Conservation (phyloP, 2,329 filamentous ascomycete genomes). For the Tolypocladium nubicola region DNA sequence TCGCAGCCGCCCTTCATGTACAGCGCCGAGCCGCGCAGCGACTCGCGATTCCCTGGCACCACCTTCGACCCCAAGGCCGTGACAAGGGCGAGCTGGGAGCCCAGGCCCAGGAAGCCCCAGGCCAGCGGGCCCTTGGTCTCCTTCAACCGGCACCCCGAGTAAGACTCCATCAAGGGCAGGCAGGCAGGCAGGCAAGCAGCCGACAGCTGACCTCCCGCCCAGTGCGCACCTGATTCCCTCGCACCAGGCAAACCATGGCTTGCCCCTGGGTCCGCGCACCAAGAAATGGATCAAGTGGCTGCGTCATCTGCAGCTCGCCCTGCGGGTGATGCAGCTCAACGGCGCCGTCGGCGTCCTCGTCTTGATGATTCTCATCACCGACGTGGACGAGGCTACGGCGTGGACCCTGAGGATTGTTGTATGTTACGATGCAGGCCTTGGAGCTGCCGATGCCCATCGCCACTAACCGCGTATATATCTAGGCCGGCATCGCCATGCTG, state of each 20-base stretch:
- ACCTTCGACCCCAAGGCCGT: slow-evolving; percentile 82
- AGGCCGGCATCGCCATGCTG: slow-evolving; percentile 67
- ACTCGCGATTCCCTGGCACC: slow-evolving; percentile 41
- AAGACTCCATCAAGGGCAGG: slow-evolving; percentile 22
- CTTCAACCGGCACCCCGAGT: slow-evolving; percentile 85
- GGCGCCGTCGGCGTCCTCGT: slow-evolving; percentile 62
- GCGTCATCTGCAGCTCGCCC: slow-evolving; percentile 55
- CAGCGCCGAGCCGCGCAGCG: slow-evolving; percentile 38
- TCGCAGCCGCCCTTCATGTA: slow-evolving; percentile 59
- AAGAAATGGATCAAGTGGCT: slow-evolving; percentile 62
- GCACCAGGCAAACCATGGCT: slow-evolving; percentile 49
- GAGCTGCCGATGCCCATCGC: background rate
- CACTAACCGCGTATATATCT: background rate
- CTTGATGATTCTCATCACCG: slow-evolving; percentile 66
- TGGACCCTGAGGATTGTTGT: slow-evolving; percentile 74
- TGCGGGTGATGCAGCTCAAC: slow-evolving; percentile 58
- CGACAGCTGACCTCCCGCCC: slow-evolving; percentile 3
- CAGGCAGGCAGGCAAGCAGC: background rate
- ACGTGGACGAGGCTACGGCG: slow-evolving; percentile 50
- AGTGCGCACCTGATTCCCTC: slow-evolving; percentile 54
- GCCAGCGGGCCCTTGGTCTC: slow-evolving; percentile 66
- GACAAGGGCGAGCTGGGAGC: slow-evolving; percentile 66
- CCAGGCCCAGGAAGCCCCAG: slow-evolving; percentile 51
- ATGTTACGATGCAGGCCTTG: slow-evolving; percentile 22
- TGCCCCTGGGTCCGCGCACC: slow-evolving; percentile 56